These are phyloP conservation scores for Epicoccum sorghinum DNA, from an alignment of 2,329 filamentous ascomycete genomes.

Conservation along the genomic window DNA sequence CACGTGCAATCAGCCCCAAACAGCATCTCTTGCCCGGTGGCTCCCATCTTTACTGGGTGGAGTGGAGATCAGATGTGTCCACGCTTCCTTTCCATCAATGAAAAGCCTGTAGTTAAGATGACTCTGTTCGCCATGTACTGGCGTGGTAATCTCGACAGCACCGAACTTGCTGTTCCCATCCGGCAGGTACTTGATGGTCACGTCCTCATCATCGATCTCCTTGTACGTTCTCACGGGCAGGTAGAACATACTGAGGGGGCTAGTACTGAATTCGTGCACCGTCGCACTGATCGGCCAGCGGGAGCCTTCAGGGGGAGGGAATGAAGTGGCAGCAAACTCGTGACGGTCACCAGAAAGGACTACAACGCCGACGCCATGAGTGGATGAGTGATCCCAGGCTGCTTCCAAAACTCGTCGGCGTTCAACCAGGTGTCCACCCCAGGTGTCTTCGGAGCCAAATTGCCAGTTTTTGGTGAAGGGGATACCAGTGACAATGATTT, in stretches of 20 bases:
- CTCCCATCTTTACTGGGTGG: conserved; percentile 50
- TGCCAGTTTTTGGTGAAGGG: conserved; percentile 99
- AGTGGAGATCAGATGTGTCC: conserved; percentile 64
- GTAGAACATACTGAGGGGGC: conserved; percentile 92
- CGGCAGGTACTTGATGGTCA: conserved; percentile 84
- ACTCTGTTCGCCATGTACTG: conserved; percentile 68
- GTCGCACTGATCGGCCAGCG: conserved; percentile 55
- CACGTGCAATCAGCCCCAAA: conserved; percentile 47
- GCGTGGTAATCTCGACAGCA: conserved; percentile 76
- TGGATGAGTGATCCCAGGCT: conserved; percentile 84
- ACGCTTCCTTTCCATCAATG: conserved; percentile 78
- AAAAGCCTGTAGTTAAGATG: conserved; percentile 81
- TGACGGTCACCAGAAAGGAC: conserved; percentile 92
- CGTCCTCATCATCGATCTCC: conserved; percentile 81
- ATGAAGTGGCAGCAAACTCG: conserved; percentile 90
- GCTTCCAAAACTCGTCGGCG: conserved; percentile 80
- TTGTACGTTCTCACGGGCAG: conserved; percentile 82
- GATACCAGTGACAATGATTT: conserved; percentile 86
- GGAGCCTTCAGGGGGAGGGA: conserved; percentile 66
- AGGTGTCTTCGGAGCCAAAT: conserved; percentile 85
- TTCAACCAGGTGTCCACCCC: conserved; percentile 89
- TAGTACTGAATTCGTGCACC: conserved; percentile 90
- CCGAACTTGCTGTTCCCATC: conserved; percentile 90
- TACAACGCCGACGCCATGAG: conserved; percentile 75
- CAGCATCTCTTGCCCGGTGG: conserved; percentile 52